Conservation (phyloP, 179 eudicot species). For the Spergularia azorica region DNA sequence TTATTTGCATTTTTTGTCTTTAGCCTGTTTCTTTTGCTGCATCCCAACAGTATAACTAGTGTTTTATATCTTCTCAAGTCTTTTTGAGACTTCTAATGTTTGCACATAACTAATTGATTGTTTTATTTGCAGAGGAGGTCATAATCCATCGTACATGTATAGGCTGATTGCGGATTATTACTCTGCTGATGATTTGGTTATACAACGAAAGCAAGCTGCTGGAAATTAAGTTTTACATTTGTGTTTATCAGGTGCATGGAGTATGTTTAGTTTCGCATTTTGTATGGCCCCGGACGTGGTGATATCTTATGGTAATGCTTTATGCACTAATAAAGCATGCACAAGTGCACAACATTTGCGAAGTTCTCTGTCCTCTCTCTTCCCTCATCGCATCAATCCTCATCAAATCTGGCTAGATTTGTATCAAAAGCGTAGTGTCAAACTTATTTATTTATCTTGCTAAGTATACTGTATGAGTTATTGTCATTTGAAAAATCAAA, state of each 20-base stretch:
- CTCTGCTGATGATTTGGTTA: constrained; percentile 88
- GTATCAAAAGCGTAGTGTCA: too few relatives aligned
- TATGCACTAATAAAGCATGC: too few relatives aligned
- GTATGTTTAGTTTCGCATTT: constrained; percentile 1
- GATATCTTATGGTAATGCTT: too few relatives aligned
- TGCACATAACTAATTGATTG: constrained; percentile 5
- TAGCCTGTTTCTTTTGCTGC: background rate
- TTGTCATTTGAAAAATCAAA: too few relatives aligned
- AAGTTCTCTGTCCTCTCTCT: too few relatives aligned
- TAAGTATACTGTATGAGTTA: too few relatives aligned
- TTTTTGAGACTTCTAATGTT: background rate
- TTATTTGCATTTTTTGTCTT: background rate
- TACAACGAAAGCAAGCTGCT: constrained; percentile 59
- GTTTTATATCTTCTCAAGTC: too few relatives aligned
- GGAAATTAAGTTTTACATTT: constrained; percentile 30
- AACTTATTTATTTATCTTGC: too few relatives aligned
- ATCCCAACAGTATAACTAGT: background rate
- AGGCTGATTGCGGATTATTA: constrained; percentile 92
- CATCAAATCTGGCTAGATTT: too few relatives aligned
- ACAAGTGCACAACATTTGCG: too few relatives aligned
- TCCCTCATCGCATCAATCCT: too few relatives aligned
- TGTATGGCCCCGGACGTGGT: background rate
- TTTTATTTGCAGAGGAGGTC: constrained; percentile 79
- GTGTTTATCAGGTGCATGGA: constrained; percentile 13
- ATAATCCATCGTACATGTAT: constrained; percentile 93